Base-by-base conservation (phyloP, 768 basidiomycete genomes). In the Candolleomyces efflorescens region DNA sequence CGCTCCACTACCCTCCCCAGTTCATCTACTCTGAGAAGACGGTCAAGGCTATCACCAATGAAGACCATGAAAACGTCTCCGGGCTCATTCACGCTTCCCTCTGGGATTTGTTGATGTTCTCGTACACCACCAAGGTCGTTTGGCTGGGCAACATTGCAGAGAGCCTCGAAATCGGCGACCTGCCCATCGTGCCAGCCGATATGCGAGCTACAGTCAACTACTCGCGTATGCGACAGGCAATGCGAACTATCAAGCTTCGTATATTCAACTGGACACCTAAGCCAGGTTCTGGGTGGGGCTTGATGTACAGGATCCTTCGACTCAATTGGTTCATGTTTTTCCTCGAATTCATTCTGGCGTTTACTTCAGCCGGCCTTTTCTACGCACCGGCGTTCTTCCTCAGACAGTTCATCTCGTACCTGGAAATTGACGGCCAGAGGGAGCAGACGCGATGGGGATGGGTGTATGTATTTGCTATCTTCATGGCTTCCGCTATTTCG, bases 111-210 rank as follows among this genome's bases (percentile, higher is more conserved):
- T 70, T 97, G 5, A 71, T 94, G n/a, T 97, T 97, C 71, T 85
- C 85, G 15, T 94, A 93, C 68, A 92, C 89, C 38, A 94, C 92
- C 0, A 86, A 88, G 59, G 90, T 97, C 13, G 84, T 95, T 55
- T 85, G 86, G 82, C 84, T 94, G 43, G 94, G 92, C 2, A 84
- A 92, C 70, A 78, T 76, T 2, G 78, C 87, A 1, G 78, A 82
- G 56, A 87, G 82, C 58, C 80, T 96, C 47, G 90, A 96, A 62
- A 91, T 93, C 20, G 92, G 86, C 59, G 93, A 97, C 67, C 75
- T 97, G 27, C 94, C 94, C 5, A 85, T 95, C 54, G 81, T 94
- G 9, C 83, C 89, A 0, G 82, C 78, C 0, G 69, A 81, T 63
- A 86, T 93, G 83, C 89, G 94, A 27, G 77, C 81, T 0, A 78